Evolutionary conservation across 2,329 filamentous ascomycete genomes (phyloP), one percentile per base, ranked within the genome.

Genomic region (Alternaria postmessia): DNA sequence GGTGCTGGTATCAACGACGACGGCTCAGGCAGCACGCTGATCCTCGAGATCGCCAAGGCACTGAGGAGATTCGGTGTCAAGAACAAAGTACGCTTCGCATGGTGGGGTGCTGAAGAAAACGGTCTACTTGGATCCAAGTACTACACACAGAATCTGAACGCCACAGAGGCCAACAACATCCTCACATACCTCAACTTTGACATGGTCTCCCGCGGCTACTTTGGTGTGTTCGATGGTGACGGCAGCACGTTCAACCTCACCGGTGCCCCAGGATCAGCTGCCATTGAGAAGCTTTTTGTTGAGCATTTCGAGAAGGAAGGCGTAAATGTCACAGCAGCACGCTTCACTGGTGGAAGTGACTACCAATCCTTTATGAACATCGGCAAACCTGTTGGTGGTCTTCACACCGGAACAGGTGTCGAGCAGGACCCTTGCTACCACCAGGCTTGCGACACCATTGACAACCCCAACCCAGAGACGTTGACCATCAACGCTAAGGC

Each of bases 171-270:
- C 7, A 71, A 72, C 65, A 78, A 77, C 59, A 78, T 81, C 52
- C 72, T 78, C 12, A 70, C 78, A 1, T 80, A 80, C 61, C 73
- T 81, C 8, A 80, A 81, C 73, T 81, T 81, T 67, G 79, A 81
- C 66, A 81, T 81, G 79, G 75, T 80, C 0, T 75, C 74, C 22
- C 73, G 75, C 38, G 78, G 74, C 9, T 75, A 78, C 65, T 77
- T 76, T 61, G 76, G 74, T 12, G 75, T 80, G 42, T 80, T 79
- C 49, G 77, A 80, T 51, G 78, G 78, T 11, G 76, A 80, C 51
- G 78, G 78, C 12, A 73, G 69, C 54, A 70, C 69, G 1, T 73
- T 72, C 58, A 75, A 76, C 47, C 68, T 77, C 7, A 68, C 66
- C 7, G 78, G 76, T 5, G 69, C 77, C 0, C 63, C 72, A 0